These are phyloP conservation scores for Botrytis cinerea DNA, from an alignment of 2,329 filamentous ascomycete genomes.

Conservation along the genomic window DNA sequence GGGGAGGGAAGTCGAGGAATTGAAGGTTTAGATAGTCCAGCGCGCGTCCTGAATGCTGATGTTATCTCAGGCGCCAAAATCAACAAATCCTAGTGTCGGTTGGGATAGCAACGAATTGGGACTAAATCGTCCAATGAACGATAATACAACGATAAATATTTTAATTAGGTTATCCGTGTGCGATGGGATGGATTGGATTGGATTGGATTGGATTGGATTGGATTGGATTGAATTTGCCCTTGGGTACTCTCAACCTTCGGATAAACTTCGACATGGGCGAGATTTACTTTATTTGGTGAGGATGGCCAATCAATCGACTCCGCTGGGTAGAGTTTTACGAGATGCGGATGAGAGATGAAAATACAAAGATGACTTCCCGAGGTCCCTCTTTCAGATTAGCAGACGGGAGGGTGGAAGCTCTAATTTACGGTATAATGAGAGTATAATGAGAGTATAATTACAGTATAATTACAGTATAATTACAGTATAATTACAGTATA, in stretches of 20 bases:
- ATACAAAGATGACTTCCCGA: background rate
- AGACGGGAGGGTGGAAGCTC: background rate
- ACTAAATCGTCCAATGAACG: conserved; percentile 1
- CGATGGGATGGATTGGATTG: background rate
- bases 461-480: too few relatives aligned
- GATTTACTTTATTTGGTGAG: background rate
- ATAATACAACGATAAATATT: background rate
- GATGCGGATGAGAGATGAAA: background rate
- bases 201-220: background rate
- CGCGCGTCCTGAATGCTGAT: conserved; percentile 2
- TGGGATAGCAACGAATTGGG: conserved; percentile 14
- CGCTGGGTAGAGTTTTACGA: background rate
- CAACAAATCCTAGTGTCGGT: conserved; percentile 19
- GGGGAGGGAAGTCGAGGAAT: background rate
- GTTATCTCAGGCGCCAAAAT: conserved; percentile 25
- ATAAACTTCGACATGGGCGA: background rate
- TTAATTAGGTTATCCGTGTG: background rate
- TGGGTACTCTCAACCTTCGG: background rate
- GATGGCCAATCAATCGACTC: background rate
- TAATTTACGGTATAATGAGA: too few relatives aligned
- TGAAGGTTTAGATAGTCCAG: conserved; percentile 22
- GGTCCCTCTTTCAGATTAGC: background rate
- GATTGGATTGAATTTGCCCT: background rate
- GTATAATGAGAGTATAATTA: too few relatives aligned
- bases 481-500: too few relatives aligned